Conservation (phyloP, 106 monocot genomes). For the Acorus gramineus region DNA sequence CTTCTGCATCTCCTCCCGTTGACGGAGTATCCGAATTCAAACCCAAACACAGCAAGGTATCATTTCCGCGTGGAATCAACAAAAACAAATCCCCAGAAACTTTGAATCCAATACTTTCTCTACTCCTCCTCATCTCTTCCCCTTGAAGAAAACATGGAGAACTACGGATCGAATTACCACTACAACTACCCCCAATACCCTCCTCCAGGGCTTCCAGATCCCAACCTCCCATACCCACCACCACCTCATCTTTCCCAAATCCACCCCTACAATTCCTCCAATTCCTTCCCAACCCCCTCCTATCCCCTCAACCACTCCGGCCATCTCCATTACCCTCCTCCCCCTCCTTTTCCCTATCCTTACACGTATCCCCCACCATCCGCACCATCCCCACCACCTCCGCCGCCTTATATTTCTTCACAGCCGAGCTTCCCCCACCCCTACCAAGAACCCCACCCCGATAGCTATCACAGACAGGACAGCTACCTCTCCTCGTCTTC, state of each 20-base stretch:
- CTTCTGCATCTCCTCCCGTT: too few species aligned
- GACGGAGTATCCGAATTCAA: too few species aligned
- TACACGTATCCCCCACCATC: not conserved
- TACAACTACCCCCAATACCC: slow-evolving; percentile 11
- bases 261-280: slow-evolving; percentile 14
- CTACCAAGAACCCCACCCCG: not conserved
- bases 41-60: too few species aligned
- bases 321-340: slow-evolving; percentile 2
- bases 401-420: slow-evolving; percentile 1
- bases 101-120: too few species aligned
- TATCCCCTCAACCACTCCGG: slow-evolving; percentile 8
- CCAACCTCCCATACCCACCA: slow-evolving; percentile 1
- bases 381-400: slow-evolving; percentile 7
- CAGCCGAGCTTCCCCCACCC: not conserved
- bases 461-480: not conserved
- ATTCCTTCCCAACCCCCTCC: not conserved
- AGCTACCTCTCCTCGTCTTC: slow-evolving; percentile 1
- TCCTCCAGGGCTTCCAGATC: not conserved
- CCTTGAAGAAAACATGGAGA: slow-evolving; percentile 13
- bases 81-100: too few species aligned
- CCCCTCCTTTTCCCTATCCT: slow-evolving; percentile 11
- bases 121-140: too few species aligned
- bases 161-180: slow-evolving; percentile 16
- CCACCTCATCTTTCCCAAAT: not conserved
- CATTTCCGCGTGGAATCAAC: too few species aligned